phyloP scores from a whole-genome alignment of 169 alveolate species.

The Plasmodium fragile region DNA sequence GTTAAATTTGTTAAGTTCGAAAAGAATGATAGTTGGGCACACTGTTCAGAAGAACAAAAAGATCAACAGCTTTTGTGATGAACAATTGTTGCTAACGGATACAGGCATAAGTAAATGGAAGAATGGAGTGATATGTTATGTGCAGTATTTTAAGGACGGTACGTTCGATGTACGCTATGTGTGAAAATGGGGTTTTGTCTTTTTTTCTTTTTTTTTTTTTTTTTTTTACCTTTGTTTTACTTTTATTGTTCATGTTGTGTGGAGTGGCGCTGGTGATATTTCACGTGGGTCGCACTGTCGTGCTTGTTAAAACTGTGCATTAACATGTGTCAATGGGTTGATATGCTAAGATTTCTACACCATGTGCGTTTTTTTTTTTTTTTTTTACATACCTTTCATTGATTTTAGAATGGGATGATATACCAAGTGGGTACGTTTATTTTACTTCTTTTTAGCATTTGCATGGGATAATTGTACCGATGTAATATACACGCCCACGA shows the following conservation, averaged over 20 bases:
- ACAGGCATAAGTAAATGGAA: conserved; percentile 70
- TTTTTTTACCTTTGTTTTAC: too few relatives aligned
- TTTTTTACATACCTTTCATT: neutral
- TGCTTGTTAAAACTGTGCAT: neutral
- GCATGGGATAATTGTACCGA: neutral
- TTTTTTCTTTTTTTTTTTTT: neutral
- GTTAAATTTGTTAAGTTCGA: conserved; percentile 25
- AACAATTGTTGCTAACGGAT: conserved; percentile 35
- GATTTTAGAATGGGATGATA: neutral
- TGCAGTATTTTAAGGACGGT: conserved; percentile 46
- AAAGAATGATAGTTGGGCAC: conserved; percentile 59
- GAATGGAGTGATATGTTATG: conserved; percentile 44
- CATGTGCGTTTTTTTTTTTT: neutral
- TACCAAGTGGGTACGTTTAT: neutral
- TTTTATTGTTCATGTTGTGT: neutral
- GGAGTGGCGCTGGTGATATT: neutral
- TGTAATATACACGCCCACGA: neutral
- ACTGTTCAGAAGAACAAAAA: conserved; percentile 41
- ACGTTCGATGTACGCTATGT: conserved; percentile 21
- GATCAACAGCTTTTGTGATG: conserved; percentile 39
- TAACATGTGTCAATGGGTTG: neutral
- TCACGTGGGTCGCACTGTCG: neutral
- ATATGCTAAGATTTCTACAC: neutral
- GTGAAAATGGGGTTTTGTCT: neutral
- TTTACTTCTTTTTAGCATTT: neutral